phyloP scores from a whole-genome alignment of 345 rosid genomes.

The Lumnitzera racemosa region DNA sequence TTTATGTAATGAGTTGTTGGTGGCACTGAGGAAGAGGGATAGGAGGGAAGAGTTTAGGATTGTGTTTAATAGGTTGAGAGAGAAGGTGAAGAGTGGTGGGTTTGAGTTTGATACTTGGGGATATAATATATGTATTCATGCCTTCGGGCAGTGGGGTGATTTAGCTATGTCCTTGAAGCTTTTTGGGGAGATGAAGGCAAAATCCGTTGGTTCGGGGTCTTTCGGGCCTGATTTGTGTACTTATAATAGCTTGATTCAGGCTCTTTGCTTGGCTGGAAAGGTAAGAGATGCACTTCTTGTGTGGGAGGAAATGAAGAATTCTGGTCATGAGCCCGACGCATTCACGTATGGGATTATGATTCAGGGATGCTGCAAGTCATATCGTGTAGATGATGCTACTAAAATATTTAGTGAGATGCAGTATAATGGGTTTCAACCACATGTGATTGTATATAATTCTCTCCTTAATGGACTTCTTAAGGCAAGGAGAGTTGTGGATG shows the following conservation, averaged over 20 bases:
- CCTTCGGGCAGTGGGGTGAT: conserved; percentile 86
- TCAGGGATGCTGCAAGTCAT: conserved; percentile 75
- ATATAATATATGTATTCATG: conserved; percentile 78
- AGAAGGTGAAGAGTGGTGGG: conserved; percentile 9
- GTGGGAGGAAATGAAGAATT: conserved; percentile 68
- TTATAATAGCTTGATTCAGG: conserved; percentile 77
- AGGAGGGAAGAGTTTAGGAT: conserved; percentile 50
- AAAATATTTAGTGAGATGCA: conserved; percentile 66
- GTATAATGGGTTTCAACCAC: conserved; percentile 55
- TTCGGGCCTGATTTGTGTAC: conserved; percentile 74
- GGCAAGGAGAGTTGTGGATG: conserved; percentile 73
- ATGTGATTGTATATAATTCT: conserved; percentile 58
- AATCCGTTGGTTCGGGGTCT: conserved; percentile 25
- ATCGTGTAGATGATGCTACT: conserved; percentile 58
- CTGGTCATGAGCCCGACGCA: conserved; percentile 82
- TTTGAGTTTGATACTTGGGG: conserved; percentile 64
- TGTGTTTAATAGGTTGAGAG: conserved; percentile 41
- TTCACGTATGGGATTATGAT: conserved; percentile 60
- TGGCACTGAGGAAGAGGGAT: conserved; percentile 49
- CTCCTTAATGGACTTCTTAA: conserved; percentile 72
- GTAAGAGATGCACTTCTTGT: conserved; percentile 64
- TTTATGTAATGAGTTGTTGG: conserved; percentile 62
- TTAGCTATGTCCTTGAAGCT: conserved; percentile 48
- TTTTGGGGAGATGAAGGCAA: conserved; percentile 74
- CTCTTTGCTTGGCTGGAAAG: conserved; percentile 63